phyloP scores from a whole-genome alignment of 164 flowering plant species.

The Vitis rotundifolia region DNA sequence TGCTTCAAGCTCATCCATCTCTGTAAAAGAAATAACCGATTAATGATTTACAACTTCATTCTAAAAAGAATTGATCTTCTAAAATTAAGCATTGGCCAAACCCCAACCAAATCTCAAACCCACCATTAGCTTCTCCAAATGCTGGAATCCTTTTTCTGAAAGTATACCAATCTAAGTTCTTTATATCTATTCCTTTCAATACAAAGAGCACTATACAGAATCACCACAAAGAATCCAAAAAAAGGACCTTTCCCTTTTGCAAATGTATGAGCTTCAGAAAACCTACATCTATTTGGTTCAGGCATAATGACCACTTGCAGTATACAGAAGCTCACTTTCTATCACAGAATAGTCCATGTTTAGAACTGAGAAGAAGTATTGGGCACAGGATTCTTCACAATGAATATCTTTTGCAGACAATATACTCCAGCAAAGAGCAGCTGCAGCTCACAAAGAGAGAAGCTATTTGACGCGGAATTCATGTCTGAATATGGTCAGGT shows the following conservation, averaged over 20 bases:
- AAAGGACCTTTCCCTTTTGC: background rate
- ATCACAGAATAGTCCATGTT: background rate
- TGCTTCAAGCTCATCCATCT: background rate
- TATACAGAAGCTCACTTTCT: background rate
- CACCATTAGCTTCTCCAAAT: slow-evolving; percentile 1
- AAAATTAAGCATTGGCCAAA: slow-evolving; percentile 1
- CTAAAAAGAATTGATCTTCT: slow-evolving; percentile 12
- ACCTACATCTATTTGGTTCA: background rate
- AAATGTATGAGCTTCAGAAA: background rate
- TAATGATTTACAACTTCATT: slow-evolving; percentile 10
- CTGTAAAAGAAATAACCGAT: background rate
- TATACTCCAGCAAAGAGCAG: background rate
- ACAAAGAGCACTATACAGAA: slow-evolving; percentile 5
- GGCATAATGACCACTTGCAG: background rate
- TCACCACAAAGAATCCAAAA: background rate
- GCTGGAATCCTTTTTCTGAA: background rate
- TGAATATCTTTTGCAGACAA: slow-evolving; percentile 1
- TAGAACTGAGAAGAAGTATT: background rate
- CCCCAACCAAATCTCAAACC: background rate
- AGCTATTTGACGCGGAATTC: slow-evolving; percentile 83
- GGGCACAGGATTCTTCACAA: background rate
- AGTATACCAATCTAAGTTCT: background rate
- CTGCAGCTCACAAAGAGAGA: background rate
- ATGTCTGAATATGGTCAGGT: slow-evolving; percentile 78
- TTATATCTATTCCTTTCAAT: background rate